Percentiles rank a stretch among this genome's conserved stretches.
Conservation (phyloP, 352 stramenopile species). For the Thraustochytrium striatum region DNA sequence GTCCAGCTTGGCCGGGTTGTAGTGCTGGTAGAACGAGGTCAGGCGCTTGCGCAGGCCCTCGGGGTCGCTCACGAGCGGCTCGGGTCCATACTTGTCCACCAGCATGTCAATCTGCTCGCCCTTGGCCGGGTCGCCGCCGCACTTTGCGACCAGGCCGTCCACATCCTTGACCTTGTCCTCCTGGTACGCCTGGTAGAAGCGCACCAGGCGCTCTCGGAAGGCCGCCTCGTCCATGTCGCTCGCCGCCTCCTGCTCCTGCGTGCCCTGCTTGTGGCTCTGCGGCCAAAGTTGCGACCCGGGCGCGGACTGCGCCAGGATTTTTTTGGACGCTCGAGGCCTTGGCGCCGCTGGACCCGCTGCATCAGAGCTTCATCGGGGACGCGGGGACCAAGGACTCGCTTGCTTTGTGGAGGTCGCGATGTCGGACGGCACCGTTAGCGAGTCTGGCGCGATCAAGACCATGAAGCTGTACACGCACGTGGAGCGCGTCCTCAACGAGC, state of each 20-base stretch:
- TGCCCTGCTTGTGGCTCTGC: too few relatives aligned
- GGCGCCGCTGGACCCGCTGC: too few relatives aligned
- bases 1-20: conserved; percentile 42
- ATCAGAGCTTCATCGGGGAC: too few relatives aligned
- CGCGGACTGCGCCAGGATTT: too few relatives aligned
- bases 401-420: too few relatives aligned
- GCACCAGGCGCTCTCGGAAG: conserved; percentile 30
- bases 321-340: too few relatives aligned
- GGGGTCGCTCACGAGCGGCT: conserved; percentile 41
- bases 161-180: conserved; percentile 36
- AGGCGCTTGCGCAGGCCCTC: conserved; percentile 10
- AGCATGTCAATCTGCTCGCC: conserved; percentile 38
- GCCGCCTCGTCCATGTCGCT: background rate
- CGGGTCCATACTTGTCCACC: conserved; percentile 44
- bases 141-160: conserved; percentile 38
- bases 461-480: conserved; percentile 77
- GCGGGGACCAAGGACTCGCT: too few relatives aligned
- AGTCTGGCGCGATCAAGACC: conserved; percentile 79
- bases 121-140: background rate
- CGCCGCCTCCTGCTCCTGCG: background rate
- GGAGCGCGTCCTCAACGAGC: conserved; percentile 69
- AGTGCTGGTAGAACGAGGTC: conserved; percentile 9
- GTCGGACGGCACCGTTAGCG: too few relatives aligned
- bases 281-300: too few relatives aligned
- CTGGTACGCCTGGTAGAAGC: conserved; percentile 43